A percentile compares a stretch with the other conserved stretches of the same genome.
These are phyloP conservation scores for Neoboletus subvelutipes DNA, from an alignment of 768 basidiomycete species.

Conservation along the genomic window DNA sequence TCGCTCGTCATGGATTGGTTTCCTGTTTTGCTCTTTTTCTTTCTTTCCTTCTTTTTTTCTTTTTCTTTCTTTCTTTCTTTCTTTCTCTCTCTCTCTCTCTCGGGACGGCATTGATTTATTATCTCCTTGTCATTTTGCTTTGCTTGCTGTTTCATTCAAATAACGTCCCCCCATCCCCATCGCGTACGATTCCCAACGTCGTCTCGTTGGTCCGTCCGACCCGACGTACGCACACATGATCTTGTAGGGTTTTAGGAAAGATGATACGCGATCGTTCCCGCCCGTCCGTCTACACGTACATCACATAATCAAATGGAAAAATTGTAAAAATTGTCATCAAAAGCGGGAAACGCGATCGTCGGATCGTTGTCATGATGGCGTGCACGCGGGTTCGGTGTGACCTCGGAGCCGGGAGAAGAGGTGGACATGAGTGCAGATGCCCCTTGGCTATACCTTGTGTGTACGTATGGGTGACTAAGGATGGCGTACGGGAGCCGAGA, in stretches of 20 bases:
- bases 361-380: background rate
- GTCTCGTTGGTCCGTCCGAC: background rate
- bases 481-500: background rate
- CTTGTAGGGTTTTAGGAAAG: background rate
- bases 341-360: background rate
- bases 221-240: background rate
- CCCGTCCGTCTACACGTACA: background rate
- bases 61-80: too few species aligned
- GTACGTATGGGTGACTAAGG: background rate
- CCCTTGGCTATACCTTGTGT: too few species aligned
- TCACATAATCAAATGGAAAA: too few species aligned
- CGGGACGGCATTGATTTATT: slow-evolving; percentile 2
- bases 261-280: background rate
- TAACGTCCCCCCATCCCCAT: background rate
- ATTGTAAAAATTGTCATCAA: background rate
- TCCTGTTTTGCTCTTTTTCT: background rate
- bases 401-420: background rate
- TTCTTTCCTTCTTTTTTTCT: too few species aligned
- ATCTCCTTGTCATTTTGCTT: background rate
- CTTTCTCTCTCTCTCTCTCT: background rate
- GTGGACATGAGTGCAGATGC: background rate
- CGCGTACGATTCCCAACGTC: background rate
- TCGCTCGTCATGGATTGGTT: background rate
- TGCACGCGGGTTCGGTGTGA: background rate
- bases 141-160: background rate